Evolutionary conservation across 495 filamentous ascomycete genomes (phyloP), one percentile per base, ranked within the genome.

Genomic region (Penicillium robsamsonii): DNA sequence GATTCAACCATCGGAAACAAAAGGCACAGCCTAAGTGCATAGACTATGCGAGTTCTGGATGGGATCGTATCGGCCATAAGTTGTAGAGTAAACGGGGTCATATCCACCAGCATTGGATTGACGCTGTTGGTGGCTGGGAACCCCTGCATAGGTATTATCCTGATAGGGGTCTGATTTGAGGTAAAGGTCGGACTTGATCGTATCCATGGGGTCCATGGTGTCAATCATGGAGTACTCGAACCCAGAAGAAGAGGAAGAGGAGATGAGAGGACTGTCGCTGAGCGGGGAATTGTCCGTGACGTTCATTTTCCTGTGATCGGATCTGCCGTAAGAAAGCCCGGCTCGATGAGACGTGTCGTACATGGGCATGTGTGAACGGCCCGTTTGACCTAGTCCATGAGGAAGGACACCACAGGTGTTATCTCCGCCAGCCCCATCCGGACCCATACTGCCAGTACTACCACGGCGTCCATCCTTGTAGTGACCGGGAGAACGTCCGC

Each of bases 401-500:
- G 70, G 65, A 29, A 74, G 56, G 3, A 65, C 47, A 10, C 61
- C 62, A 17, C 69, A 66, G 35, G 59, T 64, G 29, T 64, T 65
- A 48, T 76, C 73, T 27, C 72, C 75, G 31, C 63, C 67, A n/a
- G 72, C 71, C 17, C 86, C 84, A 6, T 86, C 86, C 2, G 86
- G 85, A n/a, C 85, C 86, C 70, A 86, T 88, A 66, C 85, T 89
- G 0, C 86, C 80, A 4, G 81, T 78, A 64, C 86, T 90, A 31
- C 86, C 83, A 17, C 90, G 80, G 50, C 90, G 81, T 52, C 91
- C 89, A 38, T 88, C 87, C 66, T 92, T 89, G 75, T 97, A 97
- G 69, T 97, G 93, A 5, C 92, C 92, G 4, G 93, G 93, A 5
- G 89, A 94, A 30, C 93, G 85, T 31, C 93, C 93, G 30, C 93